Conservation (phyloP, 805 yeast genomes). For the Metahyphopichia silvanorum region DNA sequence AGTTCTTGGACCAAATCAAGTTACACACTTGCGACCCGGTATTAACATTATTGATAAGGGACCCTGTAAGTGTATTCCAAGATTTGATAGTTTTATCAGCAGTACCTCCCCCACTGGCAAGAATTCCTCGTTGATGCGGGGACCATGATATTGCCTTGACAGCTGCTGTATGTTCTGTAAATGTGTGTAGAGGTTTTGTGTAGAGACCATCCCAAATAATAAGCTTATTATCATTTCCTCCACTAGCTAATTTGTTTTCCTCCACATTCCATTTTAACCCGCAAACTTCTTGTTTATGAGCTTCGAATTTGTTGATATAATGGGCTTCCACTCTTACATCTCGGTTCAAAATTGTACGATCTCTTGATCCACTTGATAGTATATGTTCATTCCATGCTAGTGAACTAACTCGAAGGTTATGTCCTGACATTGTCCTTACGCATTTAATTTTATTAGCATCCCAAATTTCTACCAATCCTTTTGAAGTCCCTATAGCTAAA, state of each 20-base stretch:
- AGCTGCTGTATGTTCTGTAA: conserved; percentile 87
- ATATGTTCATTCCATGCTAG: conserved; percentile 94
- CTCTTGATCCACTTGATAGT: conserved; percentile 83
- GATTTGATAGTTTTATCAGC: conserved; percentile 86
- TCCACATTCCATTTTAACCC: conserved; percentile 93
- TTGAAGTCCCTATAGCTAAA: conserved; percentile 84
- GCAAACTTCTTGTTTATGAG: conserved; percentile 93
- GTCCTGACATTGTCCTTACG: conserved; percentile 91
- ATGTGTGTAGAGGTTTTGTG: conserved; percentile 64
- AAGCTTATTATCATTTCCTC: conserved; percentile 89
- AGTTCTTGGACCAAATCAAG: conserved; percentile 86
- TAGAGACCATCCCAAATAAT: conserved; percentile 84
- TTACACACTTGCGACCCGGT: conserved; percentile 97
- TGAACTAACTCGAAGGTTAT: conserved; percentile 77
- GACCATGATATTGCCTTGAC: conserved; percentile 98
- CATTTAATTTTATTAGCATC: conserved; percentile 82
- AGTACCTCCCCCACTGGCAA: conserved; percentile 97
- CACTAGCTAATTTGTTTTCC: conserved; percentile 89
- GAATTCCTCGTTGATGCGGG: conserved; percentile 90
- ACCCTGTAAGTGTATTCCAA: conserved; percentile 87
- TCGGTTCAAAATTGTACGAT: conserved; percentile 77
- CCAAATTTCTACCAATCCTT: conserved; percentile 92
- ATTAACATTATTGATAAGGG: conserved; percentile 72
- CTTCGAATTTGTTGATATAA: conserved; percentile 63
- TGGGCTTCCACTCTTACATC: conserved; percentile 89